phyloP scores from a whole-genome alignment of 208 protist species.

The Trypanosoma melophagium region DNA sequence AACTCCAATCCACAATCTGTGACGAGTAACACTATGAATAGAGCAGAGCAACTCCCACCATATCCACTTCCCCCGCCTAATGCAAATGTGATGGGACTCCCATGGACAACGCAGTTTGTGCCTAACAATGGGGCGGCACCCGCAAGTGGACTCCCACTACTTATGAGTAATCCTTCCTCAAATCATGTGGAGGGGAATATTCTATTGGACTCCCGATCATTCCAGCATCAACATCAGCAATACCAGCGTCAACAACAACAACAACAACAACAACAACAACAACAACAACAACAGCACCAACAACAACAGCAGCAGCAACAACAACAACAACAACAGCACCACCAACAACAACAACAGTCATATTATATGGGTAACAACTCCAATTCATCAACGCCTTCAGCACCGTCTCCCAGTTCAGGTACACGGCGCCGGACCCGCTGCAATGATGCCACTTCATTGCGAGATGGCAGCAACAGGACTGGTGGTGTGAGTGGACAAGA shows the following conservation, averaged over 20 bases:
- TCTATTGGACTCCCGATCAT: too few relatives aligned
- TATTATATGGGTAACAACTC: not conserved
- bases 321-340: not conserved
- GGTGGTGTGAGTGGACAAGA: constrained; percentile 8
- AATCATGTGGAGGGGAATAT: not conserved
- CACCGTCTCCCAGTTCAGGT: not conserved
- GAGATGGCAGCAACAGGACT: not conserved
- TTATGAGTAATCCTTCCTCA: not conserved
- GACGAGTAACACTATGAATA: not conserved
- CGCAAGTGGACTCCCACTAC: not conserved
- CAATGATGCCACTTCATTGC: not conserved
- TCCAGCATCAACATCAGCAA: not conserved
- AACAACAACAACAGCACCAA: not conserved
- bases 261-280: not conserved
- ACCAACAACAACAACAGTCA: constrained; percentile 2
- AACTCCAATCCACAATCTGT: too few relatives aligned
- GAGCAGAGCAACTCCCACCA: not conserved
- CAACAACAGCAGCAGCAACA: too few relatives aligned
- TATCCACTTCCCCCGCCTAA: not conserved
- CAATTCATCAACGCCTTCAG: not conserved
- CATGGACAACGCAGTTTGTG: constrained; percentile 1
- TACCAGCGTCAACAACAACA: too few relatives aligned
- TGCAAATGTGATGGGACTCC: not conserved
- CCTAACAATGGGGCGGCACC: not conserved
- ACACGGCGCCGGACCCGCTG: not conserved